Evolutionary conservation across 2,329 filamentous ascomycete species (phyloP), one percentile per base, ranked within the genome.

Genomic region (Bertia moriformis): DNA sequence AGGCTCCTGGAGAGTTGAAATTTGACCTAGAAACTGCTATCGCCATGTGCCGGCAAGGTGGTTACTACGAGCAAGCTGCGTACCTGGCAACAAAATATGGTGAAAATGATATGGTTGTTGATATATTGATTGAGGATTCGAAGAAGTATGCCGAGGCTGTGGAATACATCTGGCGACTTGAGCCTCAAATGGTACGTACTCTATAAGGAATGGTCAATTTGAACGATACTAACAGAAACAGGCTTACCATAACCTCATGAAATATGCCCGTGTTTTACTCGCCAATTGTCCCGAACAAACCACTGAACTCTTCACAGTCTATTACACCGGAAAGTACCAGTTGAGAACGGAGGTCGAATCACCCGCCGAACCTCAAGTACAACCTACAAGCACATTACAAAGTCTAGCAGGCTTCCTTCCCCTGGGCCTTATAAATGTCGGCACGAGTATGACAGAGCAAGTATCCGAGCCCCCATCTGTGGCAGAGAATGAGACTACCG

Each of bases 21-120:
- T 98, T 98, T 51, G 91, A 98, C 55, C 68, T 96, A 2, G 91
- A 98, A 48, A 98, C 91, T 1, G 91, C 91, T 13, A 98, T 98
- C 45, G 77, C 82, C 2, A 95, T 98, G 87, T 98, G 91, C 53
- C 76, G 93, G 19, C 91, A 98, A 61, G 91, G 89, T 10, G 89
- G 91, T 1, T 98, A 98, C 58, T 93, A 81, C 50, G 88, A 96
- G 43, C 93, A 98, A 63, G 91, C 91, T 13, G 91, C 89, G 3
- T 98, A 93, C 51, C 69, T 98, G 27, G 91, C 93, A 4, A 84
- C 87, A 42, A 89, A 95, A 56, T 88, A 98, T 51, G 83, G 85
- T 4, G 91, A 98, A 55, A 85, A 86, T 45, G 87, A 94, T 42
- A 66, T 96, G 43, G 91, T 98, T 1, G 84, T 96, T 3, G 89